Percentiles rank a stretch among this genome's conserved stretches.
Evolutionary conservation across 257 asterid genomes (phyloP).

Genomic region (Solanum gracilifrons): DNA sequence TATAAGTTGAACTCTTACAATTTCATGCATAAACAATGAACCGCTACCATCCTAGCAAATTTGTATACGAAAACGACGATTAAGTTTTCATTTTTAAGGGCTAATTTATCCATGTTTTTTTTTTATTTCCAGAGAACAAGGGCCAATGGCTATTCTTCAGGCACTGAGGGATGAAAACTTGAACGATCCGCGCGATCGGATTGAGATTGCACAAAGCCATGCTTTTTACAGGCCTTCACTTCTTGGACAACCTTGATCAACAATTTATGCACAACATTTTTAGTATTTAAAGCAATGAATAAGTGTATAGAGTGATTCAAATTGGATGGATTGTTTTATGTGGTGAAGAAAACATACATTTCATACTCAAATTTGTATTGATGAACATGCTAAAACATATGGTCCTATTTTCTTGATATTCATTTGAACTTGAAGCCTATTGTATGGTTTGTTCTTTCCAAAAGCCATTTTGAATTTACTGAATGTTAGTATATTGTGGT

Average conservation of each 20-base stretch:
- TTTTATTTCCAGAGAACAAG: conserved; percentile 46
- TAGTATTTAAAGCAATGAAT: neutral
- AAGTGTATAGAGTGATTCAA: neutral
- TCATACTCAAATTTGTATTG: neutral
- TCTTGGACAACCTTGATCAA: conserved; percentile 35
- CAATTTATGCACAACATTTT: neutral
- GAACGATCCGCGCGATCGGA: conserved; percentile 86
- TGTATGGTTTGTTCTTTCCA: neutral
- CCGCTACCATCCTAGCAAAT: neutral
- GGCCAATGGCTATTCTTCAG: conserved; percentile 51
- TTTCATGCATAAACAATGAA: neutral
- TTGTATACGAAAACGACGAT: neutral
- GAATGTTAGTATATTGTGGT: neutral
- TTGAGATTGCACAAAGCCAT: conserved; percentile 78
- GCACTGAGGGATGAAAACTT: conserved; percentile 76
- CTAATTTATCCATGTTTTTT: neutral
- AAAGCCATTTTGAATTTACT: neutral
- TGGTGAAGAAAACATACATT: neutral
- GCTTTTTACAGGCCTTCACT: conserved; percentile 91
- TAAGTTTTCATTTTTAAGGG: neutral
- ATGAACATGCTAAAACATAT: neutral
- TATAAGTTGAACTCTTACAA: neutral
- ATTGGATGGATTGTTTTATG: neutral
- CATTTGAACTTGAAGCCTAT: neutral
- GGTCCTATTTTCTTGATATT: neutral